phyloP scores from a whole-genome alignment of 768 basidiomycete genomes.

The Trametopsis cervina region DNA sequence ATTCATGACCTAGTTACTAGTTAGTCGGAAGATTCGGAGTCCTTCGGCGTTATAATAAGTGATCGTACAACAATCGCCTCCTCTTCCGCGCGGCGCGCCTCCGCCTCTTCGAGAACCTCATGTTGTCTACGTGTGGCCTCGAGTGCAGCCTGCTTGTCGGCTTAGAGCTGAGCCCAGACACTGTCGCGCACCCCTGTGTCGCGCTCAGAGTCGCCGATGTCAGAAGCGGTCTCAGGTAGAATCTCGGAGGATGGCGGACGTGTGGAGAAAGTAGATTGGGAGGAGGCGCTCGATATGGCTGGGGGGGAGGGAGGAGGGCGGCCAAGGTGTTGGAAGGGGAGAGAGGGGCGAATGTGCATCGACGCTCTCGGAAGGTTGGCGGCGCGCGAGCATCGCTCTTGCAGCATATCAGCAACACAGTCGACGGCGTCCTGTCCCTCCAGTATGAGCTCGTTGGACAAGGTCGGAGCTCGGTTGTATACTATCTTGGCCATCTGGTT shows the following conservation, averaged over 20 bases:
- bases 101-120: conserved; percentile 6
- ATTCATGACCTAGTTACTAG: too few species aligned
- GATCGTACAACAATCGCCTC: conserved; percentile 1
- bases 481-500: conserved; percentile 40
- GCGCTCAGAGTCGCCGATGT: conserved; percentile 15
- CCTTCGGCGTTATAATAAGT: too few species aligned
- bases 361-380: not conserved
- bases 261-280: not conserved
- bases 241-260: not conserved
- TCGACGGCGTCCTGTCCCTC: conserved; percentile 23
- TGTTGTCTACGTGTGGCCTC: conserved; percentile 20
- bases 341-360: not conserved
- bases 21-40: too few species aligned
- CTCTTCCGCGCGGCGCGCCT: not conserved
- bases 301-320: not conserved
- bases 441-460: conserved; percentile 16
- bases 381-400: conserved; percentile 5
- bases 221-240: not conserved
- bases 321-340: conserved; percentile 1
- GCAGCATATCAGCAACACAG: conserved; percentile 18
- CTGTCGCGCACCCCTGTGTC: conserved; percentile 48
- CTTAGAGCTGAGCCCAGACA: conserved; percentile 44
- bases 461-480: conserved; percentile 15
- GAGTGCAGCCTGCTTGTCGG: conserved; percentile 28
- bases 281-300: not conserved